Evolutionary conservation across 2,329 filamentous ascomycete species (phyloP).

Genomic region (Scopulariopsis brevicaulis): DNA sequence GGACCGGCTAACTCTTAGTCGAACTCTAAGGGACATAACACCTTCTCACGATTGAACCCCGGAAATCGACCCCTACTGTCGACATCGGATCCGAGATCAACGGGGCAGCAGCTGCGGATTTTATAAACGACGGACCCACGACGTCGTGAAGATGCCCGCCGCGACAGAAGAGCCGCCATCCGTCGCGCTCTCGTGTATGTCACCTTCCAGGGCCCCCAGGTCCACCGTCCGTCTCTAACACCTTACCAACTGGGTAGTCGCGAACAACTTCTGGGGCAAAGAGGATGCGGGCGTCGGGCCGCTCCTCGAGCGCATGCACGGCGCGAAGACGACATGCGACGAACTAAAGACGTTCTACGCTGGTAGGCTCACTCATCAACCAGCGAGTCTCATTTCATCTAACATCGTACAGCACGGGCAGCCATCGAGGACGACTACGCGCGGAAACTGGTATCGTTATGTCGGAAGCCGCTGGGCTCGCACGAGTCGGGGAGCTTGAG

Average conservation of each 20-base stretch:
- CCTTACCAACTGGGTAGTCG: slow-evolving; percentile 43
- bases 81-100: too few relatives aligned
- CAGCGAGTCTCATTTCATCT: not conserved
- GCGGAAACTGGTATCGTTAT: slow-evolving; percentile 74
- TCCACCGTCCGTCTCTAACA: not conserved
- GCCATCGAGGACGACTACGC: slow-evolving; percentile 96
- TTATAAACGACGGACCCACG: not conserved
- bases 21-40: not conserved
- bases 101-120: not conserved
- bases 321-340: slow-evolving; percentile 88
- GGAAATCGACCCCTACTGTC: too few relatives aligned
- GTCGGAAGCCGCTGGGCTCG: slow-evolving; percentile 80
- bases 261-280: slow-evolving; percentile 99
- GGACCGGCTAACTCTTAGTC: not conserved
- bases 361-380: slow-evolving; percentile 34
- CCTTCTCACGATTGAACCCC: too few relatives aligned
- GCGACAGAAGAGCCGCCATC: slow-evolving; percentile 50
- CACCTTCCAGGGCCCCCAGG: not conserved
- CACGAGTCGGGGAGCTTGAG: slow-evolving; percentile 77
- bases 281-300: slow-evolving; percentile 92
- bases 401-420: slow-evolving; percentile 53
- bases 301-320: slow-evolving; percentile 86
- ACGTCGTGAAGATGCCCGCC: slow-evolving; percentile 38
- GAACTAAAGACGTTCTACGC: slow-evolving; percentile 87
- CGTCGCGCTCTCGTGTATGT: slow-evolving; percentile 56